These are phyloP conservation scores for Jackrogersella multiformis DNA, from an alignment of 495 filamentous ascomycete genomes.

Conservation along the genomic window DNA sequence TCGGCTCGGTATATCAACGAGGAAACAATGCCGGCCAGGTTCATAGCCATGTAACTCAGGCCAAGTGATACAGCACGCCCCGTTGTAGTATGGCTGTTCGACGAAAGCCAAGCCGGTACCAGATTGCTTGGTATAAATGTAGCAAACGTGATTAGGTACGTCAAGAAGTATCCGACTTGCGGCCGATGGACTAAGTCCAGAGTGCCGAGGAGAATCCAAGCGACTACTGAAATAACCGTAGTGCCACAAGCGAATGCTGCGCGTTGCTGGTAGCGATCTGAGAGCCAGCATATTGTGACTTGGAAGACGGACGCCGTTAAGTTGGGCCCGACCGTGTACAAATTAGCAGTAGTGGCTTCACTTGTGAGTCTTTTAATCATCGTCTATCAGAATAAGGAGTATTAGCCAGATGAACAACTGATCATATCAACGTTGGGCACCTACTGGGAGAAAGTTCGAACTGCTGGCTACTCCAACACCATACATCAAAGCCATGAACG, in stretches of 20 bases:
- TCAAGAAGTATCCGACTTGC: conserved; percentile 33
- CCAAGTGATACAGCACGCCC: conserved; percentile 27
- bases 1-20: conserved; percentile 22
- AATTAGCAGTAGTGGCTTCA: conserved; percentile 58
- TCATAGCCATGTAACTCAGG: conserved; percentile 31
- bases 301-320: conserved; percentile 45
- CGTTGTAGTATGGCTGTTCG: conserved; percentile 21
- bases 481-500: conserved; percentile 37
- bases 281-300: conserved; percentile 55
- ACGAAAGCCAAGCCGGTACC: conserved; percentile 24
- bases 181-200: conserved; percentile 22
- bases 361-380: conserved; percentile 53
- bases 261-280: conserved; percentile 57
- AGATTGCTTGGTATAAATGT: conserved; percentile 29
- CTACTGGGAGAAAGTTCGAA: conserved; percentile 46
- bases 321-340: conserved; percentile 66
- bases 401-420: background rate
- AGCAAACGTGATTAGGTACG: conserved; percentile 23
- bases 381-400: conserved; percentile 1
- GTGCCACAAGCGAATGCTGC: conserved; percentile 59
- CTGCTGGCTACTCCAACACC: conserved; percentile 47
- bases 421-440: background rate
- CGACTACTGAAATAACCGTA: conserved; percentile 57
- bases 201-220: conserved; percentile 42
- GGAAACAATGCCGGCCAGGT: conserved; percentile 24